phyloP scores from a whole-genome alignment of 2,329 filamentous ascomycete species.

The Colletotrichum graminicola region DNA sequence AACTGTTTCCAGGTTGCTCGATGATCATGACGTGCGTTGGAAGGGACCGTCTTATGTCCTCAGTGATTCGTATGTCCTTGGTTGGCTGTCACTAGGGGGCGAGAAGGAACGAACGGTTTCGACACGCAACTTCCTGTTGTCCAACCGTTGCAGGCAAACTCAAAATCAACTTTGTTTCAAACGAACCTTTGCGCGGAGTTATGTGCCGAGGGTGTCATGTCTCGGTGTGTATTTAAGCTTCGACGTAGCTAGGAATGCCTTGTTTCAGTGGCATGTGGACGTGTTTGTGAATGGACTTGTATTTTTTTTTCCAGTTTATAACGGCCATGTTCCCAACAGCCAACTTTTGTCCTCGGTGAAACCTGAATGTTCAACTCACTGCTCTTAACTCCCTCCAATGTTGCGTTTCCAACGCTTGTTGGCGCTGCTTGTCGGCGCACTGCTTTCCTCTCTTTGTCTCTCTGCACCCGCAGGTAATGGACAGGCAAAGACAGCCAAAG shows the following conservation, averaged over 20 bases:
- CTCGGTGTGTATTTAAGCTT: neutral
- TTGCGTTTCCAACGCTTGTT: neutral
- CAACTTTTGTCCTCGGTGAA: neutral
- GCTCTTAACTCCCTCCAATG: neutral
- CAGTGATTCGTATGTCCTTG: neutral
- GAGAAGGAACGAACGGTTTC: too few species aligned
- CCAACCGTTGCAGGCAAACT: neutral
- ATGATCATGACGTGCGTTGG: neutral
- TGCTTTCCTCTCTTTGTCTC: neutral
- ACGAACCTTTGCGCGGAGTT: neutral
- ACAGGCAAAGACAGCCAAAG: neutral
- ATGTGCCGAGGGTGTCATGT: neutral
- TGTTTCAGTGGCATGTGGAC: neutral
- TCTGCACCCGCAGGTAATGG: slow-evolving; percentile 1
- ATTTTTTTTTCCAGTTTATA: neutral
- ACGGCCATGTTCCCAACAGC: neutral
- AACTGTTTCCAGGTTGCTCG: neutral
- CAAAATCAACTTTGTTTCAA: neutral
- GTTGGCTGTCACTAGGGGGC: neutral
- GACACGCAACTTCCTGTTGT: too few species aligned
- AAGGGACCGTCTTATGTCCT: neutral
- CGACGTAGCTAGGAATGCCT: neutral
- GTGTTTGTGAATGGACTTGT: neutral
- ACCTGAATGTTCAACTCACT: neutral
- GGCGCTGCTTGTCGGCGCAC: neutral